phyloP scores from a whole-genome alignment of 805 yeast species.

The Dipodascopsis tothii region DNA sequence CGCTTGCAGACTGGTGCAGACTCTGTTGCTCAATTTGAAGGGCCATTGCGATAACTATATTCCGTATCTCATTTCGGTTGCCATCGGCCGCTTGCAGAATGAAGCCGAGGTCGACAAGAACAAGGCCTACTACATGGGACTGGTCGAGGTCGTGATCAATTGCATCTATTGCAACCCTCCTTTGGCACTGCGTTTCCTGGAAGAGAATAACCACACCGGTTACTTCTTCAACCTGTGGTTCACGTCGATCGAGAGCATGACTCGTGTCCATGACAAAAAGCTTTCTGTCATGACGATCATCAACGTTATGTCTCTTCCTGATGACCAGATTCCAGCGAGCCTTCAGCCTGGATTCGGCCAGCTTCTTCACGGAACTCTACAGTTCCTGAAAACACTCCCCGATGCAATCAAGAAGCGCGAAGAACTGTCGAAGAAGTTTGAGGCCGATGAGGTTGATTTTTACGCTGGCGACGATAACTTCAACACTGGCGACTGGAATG shows the following conservation, averaged over 20 bases:
- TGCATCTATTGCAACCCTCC: slow-evolving; percentile 55
- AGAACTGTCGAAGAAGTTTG: slow-evolving; percentile 52
- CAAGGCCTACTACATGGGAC: slow-evolving; percentile 39
- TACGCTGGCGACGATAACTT: slow-evolving; percentile 25
- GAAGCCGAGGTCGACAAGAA: slow-evolving; percentile 33
- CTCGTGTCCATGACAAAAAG: slow-evolving; percentile 75
- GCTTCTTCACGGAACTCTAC: slow-evolving; percentile 46
- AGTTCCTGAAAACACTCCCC: slow-evolving; percentile 56
- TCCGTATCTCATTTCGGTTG: slow-evolving; percentile 39
- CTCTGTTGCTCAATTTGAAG: slow-evolving; percentile 53
- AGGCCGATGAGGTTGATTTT: slow-evolving; percentile 26
- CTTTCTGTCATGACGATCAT: slow-evolving; percentile 63
- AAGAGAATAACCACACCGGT: slow-evolving; percentile 39
- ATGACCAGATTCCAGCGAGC: slow-evolving; percentile 30
- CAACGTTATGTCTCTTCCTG: slow-evolving; percentile 37
- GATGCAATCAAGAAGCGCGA: slow-evolving; percentile 60
- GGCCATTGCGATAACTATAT: slow-evolving; percentile 41
- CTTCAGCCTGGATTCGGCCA: slow-evolving; percentile 34
- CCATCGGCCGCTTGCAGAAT: slow-evolving; percentile 36
- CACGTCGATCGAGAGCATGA: slow-evolving; percentile 44
- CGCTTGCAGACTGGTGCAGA: slow-evolving; percentile 59
- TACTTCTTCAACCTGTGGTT: slow-evolving; percentile 64
- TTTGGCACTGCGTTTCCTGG: slow-evolving; percentile 45
- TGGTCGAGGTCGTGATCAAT: slow-evolving; percentile 57
- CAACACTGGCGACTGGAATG: slow-evolving; percentile 28